Conservation (phyloP, 192 early-diverging fungal species). For the Backusella westeae region DNA sequence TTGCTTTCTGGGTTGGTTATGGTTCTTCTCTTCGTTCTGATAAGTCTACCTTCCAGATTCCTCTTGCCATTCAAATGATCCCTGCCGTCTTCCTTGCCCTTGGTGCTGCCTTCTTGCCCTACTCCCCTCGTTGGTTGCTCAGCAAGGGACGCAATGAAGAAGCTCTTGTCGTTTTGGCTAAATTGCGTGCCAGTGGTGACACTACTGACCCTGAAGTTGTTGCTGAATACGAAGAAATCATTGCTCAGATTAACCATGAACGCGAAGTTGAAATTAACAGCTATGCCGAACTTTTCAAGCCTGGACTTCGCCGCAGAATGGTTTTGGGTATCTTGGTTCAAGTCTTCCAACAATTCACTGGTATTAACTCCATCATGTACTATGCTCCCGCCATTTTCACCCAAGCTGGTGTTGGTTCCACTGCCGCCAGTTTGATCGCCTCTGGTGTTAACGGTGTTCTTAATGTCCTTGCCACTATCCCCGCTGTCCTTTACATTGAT, state of each 20-base stretch:
- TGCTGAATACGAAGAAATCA: slow-evolving; percentile 70
- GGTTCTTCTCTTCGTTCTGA: slow-evolving; percentile 28
- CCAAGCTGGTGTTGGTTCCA: slow-evolving; percentile 20
- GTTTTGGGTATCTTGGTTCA: slow-evolving; percentile 66
- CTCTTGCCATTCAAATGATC: slow-evolving; percentile 80
- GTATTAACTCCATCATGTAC: slow-evolving; percentile 86
- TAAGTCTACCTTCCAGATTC: slow-evolving; percentile 68
- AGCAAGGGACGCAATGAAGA: slow-evolving; percentile 63
- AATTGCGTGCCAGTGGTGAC: slow-evolving; percentile 63
- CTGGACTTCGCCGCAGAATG: slow-evolving; percentile 49
- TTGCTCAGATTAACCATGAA: slow-evolving; percentile 63
- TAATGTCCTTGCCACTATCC: slow-evolving; percentile 80
- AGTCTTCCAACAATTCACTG: slow-evolving; percentile 80
- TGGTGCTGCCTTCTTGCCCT: slow-evolving; percentile 75
- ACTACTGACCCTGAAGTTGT: slow-evolving; percentile 49
- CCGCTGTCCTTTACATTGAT: slow-evolving; percentile 80
- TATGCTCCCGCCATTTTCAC: slow-evolving; percentile 41
- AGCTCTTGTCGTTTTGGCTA: slow-evolving; percentile 64
- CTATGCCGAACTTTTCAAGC: slow-evolving; percentile 55
- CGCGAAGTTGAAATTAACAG: slow-evolving; percentile 57
- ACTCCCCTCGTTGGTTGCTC: slow-evolving; percentile 85
- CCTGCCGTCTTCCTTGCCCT: slow-evolving; percentile 68
- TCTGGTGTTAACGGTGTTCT: slow-evolving; percentile 50
- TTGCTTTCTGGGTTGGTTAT: slow-evolving; percentile 50
- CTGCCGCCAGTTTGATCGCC: slow-evolving; percentile 26